Conservation (phyloP, 495 filamentous ascomycete species). For the Durotheca rogersii region DNA sequence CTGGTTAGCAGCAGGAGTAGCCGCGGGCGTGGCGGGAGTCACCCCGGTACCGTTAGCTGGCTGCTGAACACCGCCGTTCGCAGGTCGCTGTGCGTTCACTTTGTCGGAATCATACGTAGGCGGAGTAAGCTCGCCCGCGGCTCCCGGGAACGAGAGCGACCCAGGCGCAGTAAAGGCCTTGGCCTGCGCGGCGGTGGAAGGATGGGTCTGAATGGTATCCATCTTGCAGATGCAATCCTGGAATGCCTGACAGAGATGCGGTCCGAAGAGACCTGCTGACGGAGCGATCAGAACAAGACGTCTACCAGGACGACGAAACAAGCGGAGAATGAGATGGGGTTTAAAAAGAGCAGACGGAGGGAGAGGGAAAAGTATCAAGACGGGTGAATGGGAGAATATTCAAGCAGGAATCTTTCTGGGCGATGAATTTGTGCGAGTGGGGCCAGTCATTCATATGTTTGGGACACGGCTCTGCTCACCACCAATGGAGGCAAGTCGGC, state of each 20-base stretch:
- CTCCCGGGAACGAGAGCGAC: conserved; percentile 87
- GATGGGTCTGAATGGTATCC: conserved; percentile 88
- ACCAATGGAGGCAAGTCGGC: background rate
- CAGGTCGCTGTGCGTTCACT: conserved; percentile 47
- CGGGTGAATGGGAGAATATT: too few relatives aligned
- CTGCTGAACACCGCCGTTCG: conserved; percentile 60
- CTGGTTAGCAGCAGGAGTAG: conserved; percentile 77
- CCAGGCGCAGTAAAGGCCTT: conserved; percentile 87
- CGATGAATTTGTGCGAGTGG: too few relatives aligned
- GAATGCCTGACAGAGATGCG: conserved; percentile 11
- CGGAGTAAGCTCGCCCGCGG: conserved; percentile 76
- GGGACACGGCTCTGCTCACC: too few relatives aligned
- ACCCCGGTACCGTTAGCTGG: conserved; percentile 72
- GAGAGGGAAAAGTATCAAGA: too few relatives aligned
- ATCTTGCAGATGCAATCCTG: conserved; percentile 50
- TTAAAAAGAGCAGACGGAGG: too few relatives aligned
- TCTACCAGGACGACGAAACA: too few relatives aligned
- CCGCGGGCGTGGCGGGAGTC: conserved; percentile 92
- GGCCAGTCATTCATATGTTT: too few relatives aligned
- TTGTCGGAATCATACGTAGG: conserved; percentile 56
- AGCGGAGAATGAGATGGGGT: too few relatives aligned
- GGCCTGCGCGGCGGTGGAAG: conserved; percentile 82
- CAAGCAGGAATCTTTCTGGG: too few relatives aligned
- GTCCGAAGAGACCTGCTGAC: conserved; percentile 24
- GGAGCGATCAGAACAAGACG: conserved; percentile 17